Base-by-base conservation (phyloP, 805 yeast genomes). In the Spathaspora gorwiae region DNA sequence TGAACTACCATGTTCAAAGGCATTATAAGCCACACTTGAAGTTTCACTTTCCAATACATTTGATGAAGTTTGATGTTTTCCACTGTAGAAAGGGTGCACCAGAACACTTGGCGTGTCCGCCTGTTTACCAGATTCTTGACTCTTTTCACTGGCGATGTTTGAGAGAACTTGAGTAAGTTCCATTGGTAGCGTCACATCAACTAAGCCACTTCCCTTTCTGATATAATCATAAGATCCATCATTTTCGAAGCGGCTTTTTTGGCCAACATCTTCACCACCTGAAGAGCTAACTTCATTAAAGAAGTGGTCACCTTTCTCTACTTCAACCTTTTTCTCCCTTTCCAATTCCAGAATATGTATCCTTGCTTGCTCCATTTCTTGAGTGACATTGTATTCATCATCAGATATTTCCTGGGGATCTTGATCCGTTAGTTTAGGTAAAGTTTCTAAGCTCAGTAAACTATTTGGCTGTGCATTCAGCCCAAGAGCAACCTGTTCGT, bases 401-500 rank as follows among this genome's bases (percentile, higher is more conserved):
- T 19, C 24, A 19, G 24, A 19, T 19, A 19, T 19, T 19, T 19
- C 24, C 24, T 19, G 4, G 5, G 24, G 24, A 19, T 19, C 4
- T 19, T 19, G 24, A 19, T 19, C 24, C 24, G 24, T 19, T 5
- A 3, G 24, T 19, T 19, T 19, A 3, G 24, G 24, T 19, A 19
- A 19, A 19, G 2, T 19, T 19, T 19, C 24, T 19, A 19, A 19
- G 24, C 24, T 19, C 24, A 19, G 24, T 19, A 19, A 19, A 19
- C 24, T 19, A 19, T 19, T 19, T 19, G 24, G 24, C 24, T 19
- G 24, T 19, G 5, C 24, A 19, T 19, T 19, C 24, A 19, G 24
- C 2, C 24, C 24, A 19, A 2, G 24, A 19, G 24, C 24, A 19
- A 19, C 60, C 60, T 7, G 67, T 61, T 15, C 52, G 57, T 31